Evolutionary conservation across 2,329 filamentous ascomycete species (phyloP), one percentile per base, ranked within the genome.

Genomic region (Incumbomyces lentus): DNA sequence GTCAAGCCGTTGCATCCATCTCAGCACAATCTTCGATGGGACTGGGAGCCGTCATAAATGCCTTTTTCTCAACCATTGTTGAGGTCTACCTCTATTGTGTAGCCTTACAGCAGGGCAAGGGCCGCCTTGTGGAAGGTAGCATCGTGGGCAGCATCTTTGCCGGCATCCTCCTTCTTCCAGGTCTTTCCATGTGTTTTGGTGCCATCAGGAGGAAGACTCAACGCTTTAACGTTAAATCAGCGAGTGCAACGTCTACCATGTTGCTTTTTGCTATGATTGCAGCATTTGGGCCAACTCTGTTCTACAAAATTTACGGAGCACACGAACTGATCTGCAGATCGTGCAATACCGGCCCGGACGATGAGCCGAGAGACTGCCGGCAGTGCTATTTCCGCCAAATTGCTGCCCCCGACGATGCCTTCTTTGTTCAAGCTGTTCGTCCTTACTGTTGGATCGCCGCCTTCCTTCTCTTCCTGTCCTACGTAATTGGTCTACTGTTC

Each of bases 11-110:
- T 38, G 92, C 92, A 2, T 98, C 92, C 44, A 98, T 98, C 57
- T 98, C 92, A 8, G 92, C 92, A 1, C 92, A 98, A 64, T 96
- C 90, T 1, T 95, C 90, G 4, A 98, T 98, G 92, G 92, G 92
- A 19, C 74, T 98, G 7, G 92, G 92, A 61, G 92, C 92, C 22
- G 93, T 90, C 29, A 86, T 96, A 70, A 98, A 98, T 58, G 92
- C 92, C 39, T 94, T 98, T 65, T 98, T 98, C 70, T 95, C 89
- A 11, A 98, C 92, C 1, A 75, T 98, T 17, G 92, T 98, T 8
- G 92, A 98, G 62, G 93, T 98, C 1, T 98, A 93, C 64, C 78
- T 98, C 17, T 98, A 98, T 68, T 96, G 92, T 62, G 81, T 96
- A 45, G 92, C 92, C 13, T 74, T 98, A 37, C 86, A 81, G 17